phyloP scores from a whole-genome alignment of 345 rosid genomes.

The Rubroshorea leprosula region DNA sequence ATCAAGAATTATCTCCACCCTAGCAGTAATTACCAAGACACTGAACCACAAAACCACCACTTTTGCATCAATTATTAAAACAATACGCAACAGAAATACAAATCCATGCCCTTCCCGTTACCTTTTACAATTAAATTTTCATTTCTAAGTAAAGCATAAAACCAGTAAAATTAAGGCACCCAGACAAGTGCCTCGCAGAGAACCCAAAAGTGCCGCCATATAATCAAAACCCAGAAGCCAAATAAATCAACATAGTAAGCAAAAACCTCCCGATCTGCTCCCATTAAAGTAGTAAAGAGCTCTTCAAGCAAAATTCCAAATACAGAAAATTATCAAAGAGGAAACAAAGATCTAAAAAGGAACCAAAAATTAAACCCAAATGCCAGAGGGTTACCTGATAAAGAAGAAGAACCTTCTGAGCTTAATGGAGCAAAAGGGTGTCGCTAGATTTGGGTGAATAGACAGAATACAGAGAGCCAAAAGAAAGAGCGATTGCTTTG shows the following conservation, averaged over 20 bases:
- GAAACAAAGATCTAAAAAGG: conserved; percentile 11
- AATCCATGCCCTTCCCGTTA: too few species aligned
- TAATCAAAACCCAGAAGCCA: neutral
- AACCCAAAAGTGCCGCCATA: too few species aligned
- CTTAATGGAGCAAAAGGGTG: conserved; percentile 12
- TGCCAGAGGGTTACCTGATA: conserved; percentile 21
- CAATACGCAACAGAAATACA: neutral
- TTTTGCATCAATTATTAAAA: neutral
- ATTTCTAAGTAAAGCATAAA: too few species aligned
- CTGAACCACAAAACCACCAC: neutral
- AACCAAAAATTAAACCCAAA: conserved; percentile 8
- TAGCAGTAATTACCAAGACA: neutral
- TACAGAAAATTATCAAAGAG: too few species aligned
- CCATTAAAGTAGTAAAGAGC: conserved; percentile 13
- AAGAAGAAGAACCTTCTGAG: conserved; percentile 1
- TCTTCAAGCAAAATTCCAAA: conserved; percentile 14
- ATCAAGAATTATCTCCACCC: neutral
- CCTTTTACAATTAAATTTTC: too few species aligned
- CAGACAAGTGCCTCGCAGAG: too few species aligned
- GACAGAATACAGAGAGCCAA: conserved; percentile 1
- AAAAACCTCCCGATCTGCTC: conserved; percentile 22
- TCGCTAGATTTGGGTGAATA: conserved; percentile 18
- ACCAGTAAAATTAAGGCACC: too few species aligned
- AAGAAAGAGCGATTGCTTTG: conserved; percentile 3
- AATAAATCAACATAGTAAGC: neutral